Percentiles rank a stretch among this genome's conserved stretches.
Evolutionary conservation across 177 flowering plant genomes (phyloP).

Genomic region (Vitis hybrid): DNA sequence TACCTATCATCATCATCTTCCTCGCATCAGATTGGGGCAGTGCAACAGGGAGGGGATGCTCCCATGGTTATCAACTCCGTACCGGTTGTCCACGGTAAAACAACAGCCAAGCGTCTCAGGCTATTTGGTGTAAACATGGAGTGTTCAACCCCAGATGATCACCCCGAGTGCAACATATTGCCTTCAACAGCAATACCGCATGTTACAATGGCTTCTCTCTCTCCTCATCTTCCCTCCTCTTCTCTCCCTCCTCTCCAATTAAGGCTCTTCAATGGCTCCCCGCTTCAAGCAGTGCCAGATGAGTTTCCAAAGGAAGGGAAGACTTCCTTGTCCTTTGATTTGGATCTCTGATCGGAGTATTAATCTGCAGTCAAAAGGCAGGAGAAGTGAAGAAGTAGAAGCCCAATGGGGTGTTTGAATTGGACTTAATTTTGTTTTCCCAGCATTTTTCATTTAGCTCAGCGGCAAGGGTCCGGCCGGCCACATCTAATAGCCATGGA

Average conservation of each 20-base stretch:
- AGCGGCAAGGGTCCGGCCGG: too few species aligned
- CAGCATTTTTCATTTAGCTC: too few species aligned
- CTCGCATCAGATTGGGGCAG: slow-evolving; percentile 2
- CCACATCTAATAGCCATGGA: too few species aligned
- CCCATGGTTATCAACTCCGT: slow-evolving; percentile 59
- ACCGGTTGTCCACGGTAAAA: slow-evolving; percentile 65
- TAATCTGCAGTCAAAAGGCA: too few species aligned
- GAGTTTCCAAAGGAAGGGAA: slow-evolving; percentile 22
- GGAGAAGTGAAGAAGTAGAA: too few species aligned
- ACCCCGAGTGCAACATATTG: too few species aligned
- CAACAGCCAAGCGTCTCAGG: slow-evolving; percentile 65
- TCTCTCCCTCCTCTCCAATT: slow-evolving; percentile 5
- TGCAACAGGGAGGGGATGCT: slow-evolving; percentile 9
- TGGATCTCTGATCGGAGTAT: slow-evolving; percentile 14
- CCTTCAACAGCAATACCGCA: not conserved
- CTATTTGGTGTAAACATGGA: slow-evolving; percentile 93
- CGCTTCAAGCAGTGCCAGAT: not conserved
- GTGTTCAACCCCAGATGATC: slow-evolving; percentile 26
- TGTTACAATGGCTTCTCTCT: not conserved
- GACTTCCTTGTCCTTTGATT: slow-evolving; percentile 23
- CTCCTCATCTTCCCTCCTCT: slow-evolving; percentile 5
- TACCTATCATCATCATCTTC: slow-evolving; percentile 28
- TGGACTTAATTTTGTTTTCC: too few species aligned
- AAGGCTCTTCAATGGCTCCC: not conserved
- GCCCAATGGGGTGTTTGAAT: too few species aligned